Conservation (phyloP, 1,284 basidiomycete species). For the Megacollybia platyphylla region DNA sequence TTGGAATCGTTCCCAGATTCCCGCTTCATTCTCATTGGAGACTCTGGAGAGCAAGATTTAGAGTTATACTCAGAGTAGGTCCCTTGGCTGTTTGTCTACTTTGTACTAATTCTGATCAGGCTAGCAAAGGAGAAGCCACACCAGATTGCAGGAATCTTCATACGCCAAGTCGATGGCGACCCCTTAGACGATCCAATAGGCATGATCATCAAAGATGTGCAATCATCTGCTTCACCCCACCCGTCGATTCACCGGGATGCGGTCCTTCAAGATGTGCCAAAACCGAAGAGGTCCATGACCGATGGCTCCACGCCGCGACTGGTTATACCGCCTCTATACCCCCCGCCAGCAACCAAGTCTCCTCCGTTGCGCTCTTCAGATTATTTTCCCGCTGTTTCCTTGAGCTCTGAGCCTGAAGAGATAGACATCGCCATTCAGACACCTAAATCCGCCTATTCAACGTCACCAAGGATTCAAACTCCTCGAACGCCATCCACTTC, state of each 20-base stretch:
- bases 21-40: slow-evolving; percentile 75
- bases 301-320: not conserved
- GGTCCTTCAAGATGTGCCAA: not conserved
- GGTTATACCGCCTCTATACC: not conserved
- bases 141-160: slow-evolving; percentile 64
- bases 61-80: slow-evolving; percentile 61
- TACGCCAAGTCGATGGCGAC: slow-evolving; percentile 53
- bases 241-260: slow-evolving; percentile 3
- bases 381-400: slow-evolving; percentile 12
- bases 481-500: slow-evolving; percentile 7
- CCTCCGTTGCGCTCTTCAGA: not conserved
- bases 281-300: slow-evolving; percentile 4
- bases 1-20: slow-evolving; percentile 67
- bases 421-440: slow-evolving; percentile 7
- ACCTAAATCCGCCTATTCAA: slow-evolving; percentile 10
- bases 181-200: slow-evolving; percentile 50
- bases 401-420: slow-evolving; percentile 16
- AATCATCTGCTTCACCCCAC: slow-evolving; percentile 12
- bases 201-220: slow-evolving; percentile 15
- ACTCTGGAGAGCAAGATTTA: slow-evolving; percentile 82
- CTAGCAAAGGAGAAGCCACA: slow-evolving; percentile 55
- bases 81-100: not conserved
- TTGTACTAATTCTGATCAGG: slow-evolving; percentile 10
- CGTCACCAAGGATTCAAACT: slow-evolving; percentile 7
- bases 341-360: not conserved